Evolutionary conservation across 225 moss, liverwort and hornwort genomes (phyloP), one percentile per base, ranked within the genome.

Genomic region (Takakia lepidozioides): DNA sequence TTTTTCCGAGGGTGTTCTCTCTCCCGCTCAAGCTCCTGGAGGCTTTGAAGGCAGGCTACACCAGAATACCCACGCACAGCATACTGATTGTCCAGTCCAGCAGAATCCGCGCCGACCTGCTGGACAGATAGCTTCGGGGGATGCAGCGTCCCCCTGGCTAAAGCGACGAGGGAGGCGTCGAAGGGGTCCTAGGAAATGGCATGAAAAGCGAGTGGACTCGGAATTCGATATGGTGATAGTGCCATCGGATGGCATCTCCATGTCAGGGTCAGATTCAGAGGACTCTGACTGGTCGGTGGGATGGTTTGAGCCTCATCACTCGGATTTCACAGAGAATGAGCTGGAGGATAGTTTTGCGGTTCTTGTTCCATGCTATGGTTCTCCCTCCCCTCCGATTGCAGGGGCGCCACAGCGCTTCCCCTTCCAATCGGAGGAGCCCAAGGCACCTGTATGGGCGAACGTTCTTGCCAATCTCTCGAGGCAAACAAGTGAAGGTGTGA

Each of bases 231-330:
- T 77, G 5, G 82, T 82, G 3, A 67, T 82, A 18, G 73, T 82
- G 11, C 76, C 82, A 0, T 36, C 72, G 0, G 76, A 82, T 48
- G 82, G 82, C 5, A 63, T 76, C 28, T 73, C 66, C 9, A 73
- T 77, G 73, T 82, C 82, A 1, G 81, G 74, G 29, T 81, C 85
- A 4, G 85, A 86, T 17, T 68, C 67, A 10, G 81, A 75, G 24
- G 74, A 74, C 51, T 86, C 80, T 0, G 85, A 85, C 53, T 84
- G 69, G 70, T 80, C 80, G 1, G 73, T 85, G 3, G 85, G 85
- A 3, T 85, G 85, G 85, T 76, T 73, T 49, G 85, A 85, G 81
- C 73, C 81, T 17, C 81, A 81, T 40, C 51, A 61, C 38, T 36
- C 58, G 15, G 60, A 66, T 14, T 85, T 85, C 65, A 51, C 75